These are phyloP conservation scores for Coemansia sp. DNA, from an alignment of 192 early-diverging fungal genomes.

Conservation along the genomic window DNA sequence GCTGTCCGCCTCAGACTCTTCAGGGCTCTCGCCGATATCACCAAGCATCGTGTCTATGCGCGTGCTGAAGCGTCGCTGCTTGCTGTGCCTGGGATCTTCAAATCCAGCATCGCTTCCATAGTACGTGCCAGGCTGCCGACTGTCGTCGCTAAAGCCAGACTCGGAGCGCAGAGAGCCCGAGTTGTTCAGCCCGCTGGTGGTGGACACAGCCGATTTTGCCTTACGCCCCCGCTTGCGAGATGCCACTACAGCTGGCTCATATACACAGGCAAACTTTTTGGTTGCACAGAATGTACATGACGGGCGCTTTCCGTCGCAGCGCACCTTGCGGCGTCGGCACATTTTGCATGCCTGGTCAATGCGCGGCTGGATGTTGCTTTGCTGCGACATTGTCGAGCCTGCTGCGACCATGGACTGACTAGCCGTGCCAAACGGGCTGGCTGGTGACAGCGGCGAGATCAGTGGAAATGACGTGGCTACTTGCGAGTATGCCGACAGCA, in stretches of 20 bases:
- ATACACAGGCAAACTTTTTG: constrained; percentile 42
- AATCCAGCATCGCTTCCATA: background rate
- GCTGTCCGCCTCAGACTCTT: constrained; percentile 24
- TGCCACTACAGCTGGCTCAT: constrained; percentile 37
- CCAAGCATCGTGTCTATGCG: constrained; percentile 3
- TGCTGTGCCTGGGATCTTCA: background rate
- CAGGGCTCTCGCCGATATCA: constrained; percentile 12
- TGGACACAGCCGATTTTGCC: constrained; percentile 11
- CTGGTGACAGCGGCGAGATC: constrained; percentile 14
- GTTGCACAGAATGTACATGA: constrained; percentile 44
- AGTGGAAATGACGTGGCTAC: constrained; percentile 9
- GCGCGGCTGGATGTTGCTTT: constrained; percentile 15
- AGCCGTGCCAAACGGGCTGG: constrained; percentile 3
- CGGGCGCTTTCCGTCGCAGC: constrained; percentile 52
- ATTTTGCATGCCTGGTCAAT: constrained; percentile 55
- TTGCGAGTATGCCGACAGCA: constrained; percentile 3
- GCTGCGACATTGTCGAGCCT: background rate
- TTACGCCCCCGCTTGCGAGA: constrained; percentile 39
- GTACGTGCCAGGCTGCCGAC: constrained; percentile 4
- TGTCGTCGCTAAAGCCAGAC: constrained; percentile 12
- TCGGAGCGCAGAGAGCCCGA: constrained; percentile 14
- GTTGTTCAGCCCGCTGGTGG: background rate
- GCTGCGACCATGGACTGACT: background rate
- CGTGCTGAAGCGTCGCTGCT: constrained; percentile 18
- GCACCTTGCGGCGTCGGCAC: constrained; percentile 57